Conservation (phyloP, 176 grass and related monocot genomes). For the Saccharum spontaneum region DNA sequence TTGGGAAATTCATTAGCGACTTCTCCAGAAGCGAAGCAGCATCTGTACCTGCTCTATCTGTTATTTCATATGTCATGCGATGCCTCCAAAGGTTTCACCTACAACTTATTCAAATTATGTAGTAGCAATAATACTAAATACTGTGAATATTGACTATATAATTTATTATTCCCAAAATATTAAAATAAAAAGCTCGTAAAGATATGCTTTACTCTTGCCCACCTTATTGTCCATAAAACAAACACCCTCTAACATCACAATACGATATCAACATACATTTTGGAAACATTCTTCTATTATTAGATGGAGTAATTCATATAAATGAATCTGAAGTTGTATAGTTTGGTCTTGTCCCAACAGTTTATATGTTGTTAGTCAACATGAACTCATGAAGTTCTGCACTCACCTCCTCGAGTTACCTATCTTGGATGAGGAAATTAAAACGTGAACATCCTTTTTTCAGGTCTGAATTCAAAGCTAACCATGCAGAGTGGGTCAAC, state of each 20-base stretch:
- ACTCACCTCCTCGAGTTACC: not conserved
- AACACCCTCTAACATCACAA: not conserved
- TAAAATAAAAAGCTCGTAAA: not conserved
- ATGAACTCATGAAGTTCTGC: not conserved
- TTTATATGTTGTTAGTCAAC: not conserved
- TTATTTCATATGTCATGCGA: conserved; percentile 75
- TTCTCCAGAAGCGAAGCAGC: conserved; percentile 44
- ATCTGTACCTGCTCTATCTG: conserved; percentile 57
- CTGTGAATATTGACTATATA: not conserved
- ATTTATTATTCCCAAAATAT: not conserved
- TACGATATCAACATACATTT: not conserved
- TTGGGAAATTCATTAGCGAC: conserved; percentile 57
- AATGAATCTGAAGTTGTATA: not conserved
- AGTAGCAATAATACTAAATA: not conserved
- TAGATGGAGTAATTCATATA: not conserved
- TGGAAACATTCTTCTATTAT: not conserved
- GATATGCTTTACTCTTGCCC: not conserved
- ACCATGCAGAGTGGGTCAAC: conserved; percentile 75
- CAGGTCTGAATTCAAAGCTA: conserved; percentile 85
- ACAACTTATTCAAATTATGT: conserved; percentile 1
- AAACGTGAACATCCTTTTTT: not conserved
- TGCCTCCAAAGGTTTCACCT: conserved; percentile 59
- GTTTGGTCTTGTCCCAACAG: not conserved
- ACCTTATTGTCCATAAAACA: not conserved
- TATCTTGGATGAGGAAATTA: conserved; percentile 1